A percentile compares a stretch with the other conserved stretches of the same genome.
Conservation (phyloP, 2,329 filamentous ascomycete species). For the Colletotrichum tanaceti region DNA sequence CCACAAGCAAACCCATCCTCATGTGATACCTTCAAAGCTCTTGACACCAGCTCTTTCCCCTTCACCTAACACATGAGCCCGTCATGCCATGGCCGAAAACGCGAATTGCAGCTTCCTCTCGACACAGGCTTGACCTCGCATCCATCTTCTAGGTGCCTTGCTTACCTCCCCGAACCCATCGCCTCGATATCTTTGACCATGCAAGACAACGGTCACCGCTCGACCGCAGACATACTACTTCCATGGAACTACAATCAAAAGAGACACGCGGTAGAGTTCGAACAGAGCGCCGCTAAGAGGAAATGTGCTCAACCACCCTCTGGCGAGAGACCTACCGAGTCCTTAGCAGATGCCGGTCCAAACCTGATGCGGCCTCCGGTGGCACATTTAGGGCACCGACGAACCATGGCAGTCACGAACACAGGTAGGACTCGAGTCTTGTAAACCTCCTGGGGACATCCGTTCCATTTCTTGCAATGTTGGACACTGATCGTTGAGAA, state of each 20-base stretch:
- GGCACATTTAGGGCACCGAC: not conserved
- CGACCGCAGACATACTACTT: not conserved
- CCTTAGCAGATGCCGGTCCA: not conserved
- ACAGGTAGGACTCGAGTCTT: not conserved
- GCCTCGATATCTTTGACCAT: not conserved
- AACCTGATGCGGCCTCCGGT: not conserved
- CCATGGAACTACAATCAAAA: not conserved
- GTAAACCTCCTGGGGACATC: not conserved
- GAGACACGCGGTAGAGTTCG: not conserved
- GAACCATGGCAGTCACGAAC: not conserved
- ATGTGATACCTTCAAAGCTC: not conserved
- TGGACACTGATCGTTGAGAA: not conserved
- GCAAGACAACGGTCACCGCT: not conserved
- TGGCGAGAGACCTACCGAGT: too few relatives aligned
- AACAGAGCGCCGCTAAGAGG: constrained; percentile 7
- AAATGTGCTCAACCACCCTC: not conserved
- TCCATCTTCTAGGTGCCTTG: not conserved
- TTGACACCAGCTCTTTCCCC: not conserved
- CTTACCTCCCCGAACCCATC: not conserved
- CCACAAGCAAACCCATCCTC: not conserved
- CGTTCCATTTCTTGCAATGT: too few relatives aligned
- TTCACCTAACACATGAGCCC: not conserved
- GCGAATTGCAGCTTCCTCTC: not conserved
- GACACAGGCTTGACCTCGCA: not conserved
- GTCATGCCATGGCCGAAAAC: not conserved